Percentiles rank a stretch among this genome's conserved stretches.
Evolutionary conservation across 1,284 basidiomycete genomes (phyloP).

Genomic region (Anthracocystis setariae): DNA sequence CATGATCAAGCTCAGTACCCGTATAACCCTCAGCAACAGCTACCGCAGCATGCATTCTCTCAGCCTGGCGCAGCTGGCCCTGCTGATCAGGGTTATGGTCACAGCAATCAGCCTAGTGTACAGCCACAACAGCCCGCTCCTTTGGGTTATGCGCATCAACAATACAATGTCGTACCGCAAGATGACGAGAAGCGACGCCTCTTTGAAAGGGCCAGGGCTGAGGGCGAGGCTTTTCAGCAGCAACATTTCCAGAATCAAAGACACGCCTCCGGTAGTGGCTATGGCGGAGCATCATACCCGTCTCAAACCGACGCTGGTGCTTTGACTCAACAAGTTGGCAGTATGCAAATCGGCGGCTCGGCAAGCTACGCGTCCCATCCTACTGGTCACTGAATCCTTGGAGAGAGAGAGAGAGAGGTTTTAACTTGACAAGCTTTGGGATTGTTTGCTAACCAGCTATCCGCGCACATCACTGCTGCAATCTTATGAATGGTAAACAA

Average conservation of each 20-base stretch:
- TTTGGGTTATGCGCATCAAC: constrained; percentile 20
- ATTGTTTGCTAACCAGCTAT: too few species aligned
- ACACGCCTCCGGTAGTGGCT: constrained; percentile 15
- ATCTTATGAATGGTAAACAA: too few species aligned
- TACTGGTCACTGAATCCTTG: constrained; percentile 24
- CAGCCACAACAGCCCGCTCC: constrained; percentile 20
- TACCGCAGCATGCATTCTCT: constrained; percentile 22
- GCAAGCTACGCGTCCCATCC: constrained; percentile 27
- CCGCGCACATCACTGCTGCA: too few species aligned
- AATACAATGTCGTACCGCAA: constrained; percentile 38
- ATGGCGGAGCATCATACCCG: constrained; percentile 20
- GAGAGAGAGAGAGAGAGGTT: too few species aligned
- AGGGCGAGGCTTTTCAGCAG: constrained; percentile 62
- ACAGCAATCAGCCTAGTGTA: constrained; percentile 8
- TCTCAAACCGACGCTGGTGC: constrained; percentile 21
- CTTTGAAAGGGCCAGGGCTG: constrained; percentile 59
- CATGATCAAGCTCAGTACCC: constrained; percentile 64
- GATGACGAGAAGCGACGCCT: constrained; percentile 64
- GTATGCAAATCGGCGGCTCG: constrained; percentile 33
- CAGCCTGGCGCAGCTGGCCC: constrained; percentile 10
- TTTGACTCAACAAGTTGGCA: constrained; percentile 31
- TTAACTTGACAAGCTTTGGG: too few species aligned
- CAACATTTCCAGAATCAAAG: constrained; percentile 34
- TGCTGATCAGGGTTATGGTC: constrained; percentile 11
- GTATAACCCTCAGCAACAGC: constrained; percentile 15